Conservation (phyloP, 2,329 filamentous ascomycete genomes). For the Apiospora malaysiana region DNA sequence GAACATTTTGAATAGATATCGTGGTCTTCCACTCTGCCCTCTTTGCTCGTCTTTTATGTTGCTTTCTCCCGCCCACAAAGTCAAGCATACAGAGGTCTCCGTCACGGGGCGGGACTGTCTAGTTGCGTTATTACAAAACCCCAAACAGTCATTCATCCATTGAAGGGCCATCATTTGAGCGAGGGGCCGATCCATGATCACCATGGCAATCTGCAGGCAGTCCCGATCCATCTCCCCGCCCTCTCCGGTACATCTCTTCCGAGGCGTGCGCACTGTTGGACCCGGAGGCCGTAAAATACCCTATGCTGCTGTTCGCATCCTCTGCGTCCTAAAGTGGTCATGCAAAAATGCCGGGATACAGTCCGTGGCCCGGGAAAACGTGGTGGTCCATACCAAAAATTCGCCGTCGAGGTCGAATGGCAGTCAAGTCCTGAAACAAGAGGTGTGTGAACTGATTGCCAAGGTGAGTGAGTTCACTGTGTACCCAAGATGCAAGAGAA, state of each 20-base stretch:
- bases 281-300: neutral
- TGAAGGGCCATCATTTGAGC: neutral
- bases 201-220: neutral
- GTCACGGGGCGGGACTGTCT: too few relatives aligned
- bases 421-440: neutral
- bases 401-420: neutral
- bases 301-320: neutral
- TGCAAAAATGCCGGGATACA: neutral
- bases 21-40: too few relatives aligned
- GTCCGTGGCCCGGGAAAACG: neutral
- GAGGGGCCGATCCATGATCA: too few relatives aligned
- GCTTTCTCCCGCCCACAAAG: too few relatives aligned
- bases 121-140: too few relatives aligned
- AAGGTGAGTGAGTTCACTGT: neutral
- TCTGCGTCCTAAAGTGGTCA: neutral
- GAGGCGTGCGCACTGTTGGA: neutral
- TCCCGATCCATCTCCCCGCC: neutral
- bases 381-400: neutral
- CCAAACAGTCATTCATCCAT: neutral
- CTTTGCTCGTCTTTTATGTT: too few relatives aligned
- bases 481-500: neutral
- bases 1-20: too few relatives aligned
- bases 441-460: neutral
- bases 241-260: neutral
- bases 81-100: too few relatives aligned